Percentiles rank a stretch among this genome's conserved stretches.
Evolutionary conservation across 345 rosid genomes (phyloP).

Genomic region (Camelina sativa): DNA sequence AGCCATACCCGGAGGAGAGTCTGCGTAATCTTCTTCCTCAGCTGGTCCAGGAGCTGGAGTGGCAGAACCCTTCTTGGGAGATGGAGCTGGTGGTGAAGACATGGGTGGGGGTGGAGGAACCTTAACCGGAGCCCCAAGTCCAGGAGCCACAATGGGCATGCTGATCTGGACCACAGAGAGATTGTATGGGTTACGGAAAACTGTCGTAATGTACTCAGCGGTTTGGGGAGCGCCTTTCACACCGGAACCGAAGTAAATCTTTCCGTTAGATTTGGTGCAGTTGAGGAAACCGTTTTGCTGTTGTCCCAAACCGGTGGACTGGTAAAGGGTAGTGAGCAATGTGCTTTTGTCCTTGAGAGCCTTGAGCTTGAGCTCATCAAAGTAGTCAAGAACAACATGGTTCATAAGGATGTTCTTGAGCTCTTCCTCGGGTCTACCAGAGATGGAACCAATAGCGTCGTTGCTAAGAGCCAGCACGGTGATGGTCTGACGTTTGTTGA

Average conservation of each 20-base stretch:
- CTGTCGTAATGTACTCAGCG: conserved; percentile 51
- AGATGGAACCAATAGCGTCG: conserved; percentile 46
- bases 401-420: conserved; percentile 51
- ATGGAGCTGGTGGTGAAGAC: conserved; percentile 48
- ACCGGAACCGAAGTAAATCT: conserved; percentile 61
- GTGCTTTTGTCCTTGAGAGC: conserved; percentile 47
- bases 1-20: conserved; percentile 35
- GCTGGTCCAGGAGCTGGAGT: conserved; percentile 48
- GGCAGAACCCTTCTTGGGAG: conserved; percentile 41
- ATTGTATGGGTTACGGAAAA: conserved; percentile 61
- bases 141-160: conserved; percentile 63
- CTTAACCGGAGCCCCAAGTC: conserved; percentile 48
- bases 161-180: conserved; percentile 74
- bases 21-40: conserved; percentile 32
- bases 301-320: conserved; percentile 60
- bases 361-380: conserved; percentile 45
- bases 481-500: conserved; percentile 54
- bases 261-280: conserved; percentile 46
- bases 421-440: conserved; percentile 48
- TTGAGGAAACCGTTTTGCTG: conserved; percentile 68
- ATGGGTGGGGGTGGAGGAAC: conserved; percentile 56
- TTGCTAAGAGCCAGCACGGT: conserved; percentile 61
- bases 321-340: conserved; percentile 64
- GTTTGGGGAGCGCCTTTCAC: conserved; percentile 50
- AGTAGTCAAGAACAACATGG: conserved; percentile 70